A percentile compares a stretch with the other conserved stretches of the same genome.
These are phyloP conservation scores for Xylariales sp. DNA, from an alignment of 2,329 filamentous ascomycete genomes.

Conservation along the genomic window DNA sequence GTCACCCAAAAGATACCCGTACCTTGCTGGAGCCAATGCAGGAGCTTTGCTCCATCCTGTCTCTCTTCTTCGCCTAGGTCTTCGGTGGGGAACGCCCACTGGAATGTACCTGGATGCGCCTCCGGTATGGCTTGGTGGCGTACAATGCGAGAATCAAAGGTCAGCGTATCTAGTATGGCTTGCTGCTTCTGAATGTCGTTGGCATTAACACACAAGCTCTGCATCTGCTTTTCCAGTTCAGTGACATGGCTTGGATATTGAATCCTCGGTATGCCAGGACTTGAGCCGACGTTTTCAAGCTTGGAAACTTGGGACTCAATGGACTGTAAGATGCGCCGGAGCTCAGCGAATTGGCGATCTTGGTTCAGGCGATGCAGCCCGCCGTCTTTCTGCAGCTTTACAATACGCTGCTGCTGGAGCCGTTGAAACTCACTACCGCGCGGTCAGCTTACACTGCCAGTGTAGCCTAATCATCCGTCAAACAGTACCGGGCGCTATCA, in stretches of 20 bases:
- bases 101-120: constrained; percentile 37
- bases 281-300: constrained; percentile 12
- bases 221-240: constrained; percentile 29
- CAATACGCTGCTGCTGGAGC: constrained; percentile 30
- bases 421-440: constrained; percentile 23
- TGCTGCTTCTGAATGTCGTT: constrained; percentile 40
- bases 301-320: constrained; percentile 29
- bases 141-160: constrained; percentile 24
- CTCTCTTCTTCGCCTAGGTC: constrained; percentile 12
- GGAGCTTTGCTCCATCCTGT: constrained; percentile 8
- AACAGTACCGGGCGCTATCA: not conserved
- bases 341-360: constrained; percentile 31
- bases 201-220: constrained; percentile 25
- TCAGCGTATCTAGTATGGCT: constrained; percentile 35
- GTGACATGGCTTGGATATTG: constrained; percentile 23
- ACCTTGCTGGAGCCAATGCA: constrained; percentile 45
- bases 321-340: constrained; percentile 28
- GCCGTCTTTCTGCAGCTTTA: constrained; percentile 26
- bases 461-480: not conserved
- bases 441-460: constrained; percentile 9
- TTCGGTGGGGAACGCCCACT: constrained; percentile 34
- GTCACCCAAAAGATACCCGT: constrained; percentile 40
- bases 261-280: not conserved
- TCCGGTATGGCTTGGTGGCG: constrained; percentile 35
- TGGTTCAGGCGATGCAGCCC: constrained; percentile 28